Percentiles rank a stretch among this genome's conserved stretches.
phyloP scores from a whole-genome alignment of 2,329 filamentous ascomycete species.

The Cytospora mali region DNA sequence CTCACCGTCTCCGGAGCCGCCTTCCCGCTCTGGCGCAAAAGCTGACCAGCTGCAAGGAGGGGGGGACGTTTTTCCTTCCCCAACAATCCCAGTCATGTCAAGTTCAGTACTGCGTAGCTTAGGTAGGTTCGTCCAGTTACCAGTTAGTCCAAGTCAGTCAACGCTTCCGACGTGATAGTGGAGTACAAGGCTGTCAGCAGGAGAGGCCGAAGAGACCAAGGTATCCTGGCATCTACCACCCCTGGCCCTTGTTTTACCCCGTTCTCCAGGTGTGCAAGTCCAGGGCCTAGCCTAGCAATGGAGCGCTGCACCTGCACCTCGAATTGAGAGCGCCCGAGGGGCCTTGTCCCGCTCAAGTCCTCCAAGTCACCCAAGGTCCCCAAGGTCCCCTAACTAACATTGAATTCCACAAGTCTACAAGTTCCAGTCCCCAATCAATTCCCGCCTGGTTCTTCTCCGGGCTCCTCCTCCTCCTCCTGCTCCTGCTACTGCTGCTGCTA shows the following conservation, averaged over 20 bases:
- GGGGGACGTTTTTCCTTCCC: neutral
- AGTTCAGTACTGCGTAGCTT: too few species aligned
- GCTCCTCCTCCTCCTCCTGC: neutral
- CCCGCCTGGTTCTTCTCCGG: neutral
- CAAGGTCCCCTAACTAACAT: neutral
- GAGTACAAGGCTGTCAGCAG: conserved; percentile 15
- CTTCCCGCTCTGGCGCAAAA: too few species aligned
- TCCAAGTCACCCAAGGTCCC: neutral
- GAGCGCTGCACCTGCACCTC: neutral
- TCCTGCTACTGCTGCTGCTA: neutral
- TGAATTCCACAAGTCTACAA: neutral
- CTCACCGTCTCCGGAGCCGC: neutral
- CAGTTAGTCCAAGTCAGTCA: too few species aligned
- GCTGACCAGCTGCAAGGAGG: too few species aligned
- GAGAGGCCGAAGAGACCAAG: conserved; percentile 14
- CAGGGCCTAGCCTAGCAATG: neutral
- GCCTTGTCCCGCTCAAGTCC: neutral
- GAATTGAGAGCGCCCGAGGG: neutral
- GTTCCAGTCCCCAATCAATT: neutral
- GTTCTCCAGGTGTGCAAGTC: neutral
- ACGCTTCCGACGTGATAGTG: conserved; percentile 1
- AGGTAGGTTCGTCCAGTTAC: too few species aligned
- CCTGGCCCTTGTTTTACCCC: conserved; percentile 12
- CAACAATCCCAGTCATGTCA: too few species aligned
- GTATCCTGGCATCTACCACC: conserved; percentile 17